Evolutionary conservation across 75 land plant genomes (phyloP).

Genomic region (Cupressus sempervirens): DNA sequence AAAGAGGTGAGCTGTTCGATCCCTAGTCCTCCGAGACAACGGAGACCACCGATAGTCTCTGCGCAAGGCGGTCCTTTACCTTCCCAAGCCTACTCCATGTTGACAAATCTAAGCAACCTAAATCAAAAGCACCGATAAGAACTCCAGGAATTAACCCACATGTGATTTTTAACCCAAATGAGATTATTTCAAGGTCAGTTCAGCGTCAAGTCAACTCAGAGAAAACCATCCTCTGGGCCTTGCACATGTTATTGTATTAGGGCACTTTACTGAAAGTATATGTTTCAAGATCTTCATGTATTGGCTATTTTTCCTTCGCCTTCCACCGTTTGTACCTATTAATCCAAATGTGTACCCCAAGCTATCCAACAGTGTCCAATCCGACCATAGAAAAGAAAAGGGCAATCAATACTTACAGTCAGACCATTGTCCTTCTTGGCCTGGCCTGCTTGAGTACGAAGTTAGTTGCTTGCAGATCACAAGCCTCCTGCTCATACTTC

Average conservation of each 20-base stretch:
- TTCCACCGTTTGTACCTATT: not conserved
- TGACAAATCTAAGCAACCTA: not conserved
- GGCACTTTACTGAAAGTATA: not conserved
- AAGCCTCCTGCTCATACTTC: not conserved
- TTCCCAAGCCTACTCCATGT: not conserved
- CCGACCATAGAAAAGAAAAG: not conserved
- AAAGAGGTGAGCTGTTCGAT: constrained; percentile 66
- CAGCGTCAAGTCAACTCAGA: not conserved
- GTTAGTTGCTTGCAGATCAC: not conserved
- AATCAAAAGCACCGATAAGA: not conserved
- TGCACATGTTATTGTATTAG: not conserved
- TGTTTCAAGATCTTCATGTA: not conserved
- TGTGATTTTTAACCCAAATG: not conserved
- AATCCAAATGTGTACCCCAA: not conserved
- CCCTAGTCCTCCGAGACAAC: constrained; percentile 23
- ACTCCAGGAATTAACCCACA: not conserved
- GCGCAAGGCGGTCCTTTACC: not conserved
- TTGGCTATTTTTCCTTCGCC: not conserved
- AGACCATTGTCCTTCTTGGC: not conserved
- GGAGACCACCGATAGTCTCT: not conserved
- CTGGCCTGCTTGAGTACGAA: not conserved
- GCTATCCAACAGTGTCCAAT: not conserved
- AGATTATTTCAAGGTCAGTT: not conserved
- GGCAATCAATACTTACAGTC: not conserved
- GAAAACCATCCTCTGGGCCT: not conserved